phyloP scores from a whole-genome alignment of 2,329 filamentous ascomycete genomes.

The Salinomyces thailandicus region DNA sequence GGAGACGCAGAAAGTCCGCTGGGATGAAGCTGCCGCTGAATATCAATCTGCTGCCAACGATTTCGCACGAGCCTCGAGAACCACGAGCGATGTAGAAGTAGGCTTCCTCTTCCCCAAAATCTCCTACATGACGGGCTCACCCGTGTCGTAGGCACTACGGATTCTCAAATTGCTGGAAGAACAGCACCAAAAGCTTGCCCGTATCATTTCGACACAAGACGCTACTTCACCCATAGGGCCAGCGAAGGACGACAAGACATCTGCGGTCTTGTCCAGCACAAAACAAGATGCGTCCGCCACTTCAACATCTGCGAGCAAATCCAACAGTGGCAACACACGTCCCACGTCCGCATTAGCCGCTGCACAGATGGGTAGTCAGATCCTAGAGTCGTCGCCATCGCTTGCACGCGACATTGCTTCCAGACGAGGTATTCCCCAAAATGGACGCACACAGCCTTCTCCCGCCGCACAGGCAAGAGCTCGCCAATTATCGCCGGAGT shows the following conservation, averaged over 20 bases:
- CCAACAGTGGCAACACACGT: constrained; percentile 5
- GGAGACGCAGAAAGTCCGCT: constrained; percentile 58
- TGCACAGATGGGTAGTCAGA: constrained; percentile 15
- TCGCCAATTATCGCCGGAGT: constrained; percentile 22
- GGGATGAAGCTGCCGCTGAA: constrained; percentile 73
- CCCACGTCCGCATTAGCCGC: constrained; percentile 15
- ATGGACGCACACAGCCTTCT: constrained; percentile 14
- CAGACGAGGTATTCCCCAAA: constrained; percentile 25
- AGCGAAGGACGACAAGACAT: too few species aligned
- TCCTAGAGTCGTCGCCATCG: constrained; percentile 26
- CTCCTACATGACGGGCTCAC: background rate
- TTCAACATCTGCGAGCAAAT: background rate
- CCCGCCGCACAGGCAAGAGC: constrained; percentile 21
- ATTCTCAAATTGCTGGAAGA: constrained; percentile 76
- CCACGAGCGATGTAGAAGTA: constrained; percentile 53
- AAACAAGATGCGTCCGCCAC: background rate
- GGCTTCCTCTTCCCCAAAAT: background rate
- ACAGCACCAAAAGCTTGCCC: constrained; percentile 75
- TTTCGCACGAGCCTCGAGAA: constrained; percentile 71
- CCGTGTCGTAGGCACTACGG: constrained; percentile 58
- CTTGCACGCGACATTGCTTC: constrained; percentile 30
- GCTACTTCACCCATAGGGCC: too few species aligned
- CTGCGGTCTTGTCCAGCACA: too few species aligned
- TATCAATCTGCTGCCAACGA: constrained; percentile 81
- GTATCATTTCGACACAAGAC: constrained; percentile 51